phyloP scores from a whole-genome alignment of 495 filamentous ascomycete species.

The Trichocladium uniseriatum region DNA sequence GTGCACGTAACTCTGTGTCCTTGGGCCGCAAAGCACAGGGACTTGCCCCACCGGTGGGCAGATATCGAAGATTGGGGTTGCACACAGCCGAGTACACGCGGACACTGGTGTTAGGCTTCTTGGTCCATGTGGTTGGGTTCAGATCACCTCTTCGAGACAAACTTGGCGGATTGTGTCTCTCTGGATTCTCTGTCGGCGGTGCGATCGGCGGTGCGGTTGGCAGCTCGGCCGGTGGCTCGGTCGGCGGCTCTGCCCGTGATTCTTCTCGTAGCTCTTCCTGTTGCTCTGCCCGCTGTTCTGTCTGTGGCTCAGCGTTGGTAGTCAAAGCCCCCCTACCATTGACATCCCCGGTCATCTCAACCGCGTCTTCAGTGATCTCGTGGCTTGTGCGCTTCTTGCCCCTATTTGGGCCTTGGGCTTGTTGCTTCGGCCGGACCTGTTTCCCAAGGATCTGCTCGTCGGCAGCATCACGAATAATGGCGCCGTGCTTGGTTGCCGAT shows the following conservation, averaged over 20 bases:
- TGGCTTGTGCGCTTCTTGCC: slow-evolving; percentile 6
- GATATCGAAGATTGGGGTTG: slow-evolving; percentile 7
- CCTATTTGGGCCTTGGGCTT: background rate
- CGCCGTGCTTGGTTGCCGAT: background rate
- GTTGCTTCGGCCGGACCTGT: background rate
- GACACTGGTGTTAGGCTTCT: background rate
- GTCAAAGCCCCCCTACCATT: background rate
- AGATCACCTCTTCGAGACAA: slow-evolving; percentile 11
- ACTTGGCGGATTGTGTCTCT: slow-evolving; percentile 3
- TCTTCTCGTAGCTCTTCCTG: background rate
- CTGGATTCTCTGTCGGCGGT: background rate
- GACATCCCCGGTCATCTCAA: background rate
- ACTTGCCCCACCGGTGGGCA: background rate
- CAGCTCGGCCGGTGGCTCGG: no score
- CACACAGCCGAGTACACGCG: slow-evolving; percentile 11
- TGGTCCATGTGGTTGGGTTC: slow-evolving; percentile 3
- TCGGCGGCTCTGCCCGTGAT: background rate
- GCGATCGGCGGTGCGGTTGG: background rate
- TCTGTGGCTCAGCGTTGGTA: background rate
- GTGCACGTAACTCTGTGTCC: slow-evolving; percentile 11
- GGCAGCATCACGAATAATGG: slow-evolving; percentile 6
- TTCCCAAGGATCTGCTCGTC: slow-evolving; percentile 9
- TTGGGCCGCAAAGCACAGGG: slow-evolving; percentile 1
- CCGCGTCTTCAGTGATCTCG: background rate
- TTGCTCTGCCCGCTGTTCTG: no score